Evolutionary conservation across 352 stramenopile species (phyloP).

Genomic region (Phytophthora tentaculata): DNA sequence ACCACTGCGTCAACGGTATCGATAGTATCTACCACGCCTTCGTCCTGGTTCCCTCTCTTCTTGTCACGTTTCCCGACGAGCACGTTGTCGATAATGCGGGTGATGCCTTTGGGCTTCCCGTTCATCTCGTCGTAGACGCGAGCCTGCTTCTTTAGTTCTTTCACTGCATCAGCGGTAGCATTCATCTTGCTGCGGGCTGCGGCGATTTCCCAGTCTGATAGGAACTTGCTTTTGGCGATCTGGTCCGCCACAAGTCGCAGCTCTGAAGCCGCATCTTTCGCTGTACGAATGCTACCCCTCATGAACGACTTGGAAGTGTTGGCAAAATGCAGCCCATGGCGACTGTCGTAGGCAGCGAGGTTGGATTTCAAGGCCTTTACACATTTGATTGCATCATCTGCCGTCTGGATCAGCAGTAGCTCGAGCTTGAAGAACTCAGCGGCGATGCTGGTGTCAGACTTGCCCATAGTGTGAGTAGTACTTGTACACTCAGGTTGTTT

Average conservation of each 20-base stretch:
- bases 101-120: slow-evolving; percentile 28
- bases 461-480: slow-evolving; percentile 22
- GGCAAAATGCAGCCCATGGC: slow-evolving; percentile 23
- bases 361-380: slow-evolving; percentile 29
- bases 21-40: slow-evolving; percentile 2
- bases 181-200: slow-evolving; percentile 28
- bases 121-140: slow-evolving; percentile 34
- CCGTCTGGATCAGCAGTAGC: slow-evolving; percentile 21
- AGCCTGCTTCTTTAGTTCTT: slow-evolving; percentile 21
- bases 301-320: slow-evolving; percentile 36
- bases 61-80: slow-evolving; percentile 15
- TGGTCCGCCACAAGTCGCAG: slow-evolving; percentile 24
- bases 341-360: slow-evolving; percentile 24
- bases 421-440: slow-evolving; percentile 31
- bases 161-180: slow-evolving; percentile 14
- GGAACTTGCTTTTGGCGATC: slow-evolving; percentile 16
- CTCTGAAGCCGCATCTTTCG: slow-evolving; percentile 27
- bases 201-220: slow-evolving; percentile 19
- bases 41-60: slow-evolving; percentile 16
- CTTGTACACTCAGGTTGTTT: background rate
- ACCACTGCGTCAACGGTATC: slow-evolving; percentile 33
- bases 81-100: slow-evolving; percentile 27
- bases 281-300: slow-evolving; percentile 21
- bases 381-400: slow-evolving; percentile 23
- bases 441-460: slow-evolving; percentile 17